phyloP scores from a whole-genome alignment of 2,329 filamentous ascomycete species.

The Fusarium sp. region DNA sequence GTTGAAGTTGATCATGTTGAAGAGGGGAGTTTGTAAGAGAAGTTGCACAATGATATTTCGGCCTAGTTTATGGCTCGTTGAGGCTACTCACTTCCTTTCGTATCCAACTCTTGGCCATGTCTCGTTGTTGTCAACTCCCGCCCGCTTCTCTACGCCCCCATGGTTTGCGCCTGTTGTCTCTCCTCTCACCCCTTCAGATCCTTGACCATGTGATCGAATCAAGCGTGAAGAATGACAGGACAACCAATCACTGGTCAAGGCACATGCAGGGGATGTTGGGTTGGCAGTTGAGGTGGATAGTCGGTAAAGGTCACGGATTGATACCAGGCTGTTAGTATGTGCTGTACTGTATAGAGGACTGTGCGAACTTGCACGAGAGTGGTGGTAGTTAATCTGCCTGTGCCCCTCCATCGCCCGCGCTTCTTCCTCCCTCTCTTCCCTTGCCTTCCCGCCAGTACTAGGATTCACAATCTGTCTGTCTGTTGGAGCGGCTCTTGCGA shows the following conservation, averaged over 20 bases:
- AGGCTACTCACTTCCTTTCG: not conserved
- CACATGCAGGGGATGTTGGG: constrained; percentile 19
- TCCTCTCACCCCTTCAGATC: constrained; percentile 24
- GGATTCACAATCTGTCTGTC: constrained; percentile 23
- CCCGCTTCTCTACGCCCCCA: constrained; percentile 8
- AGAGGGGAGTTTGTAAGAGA: not conserved
- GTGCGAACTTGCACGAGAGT: not conserved
- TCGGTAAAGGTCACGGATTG: constrained; percentile 21
- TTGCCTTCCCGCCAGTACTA: constrained; percentile 15
- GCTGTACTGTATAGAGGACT: constrained; percentile 25
- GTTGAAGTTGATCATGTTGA: not conserved
- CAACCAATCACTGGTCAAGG: constrained; percentile 23
- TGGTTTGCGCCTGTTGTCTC: constrained; percentile 14
- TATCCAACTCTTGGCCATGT: not conserved
- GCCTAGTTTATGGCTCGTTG: not conserved
- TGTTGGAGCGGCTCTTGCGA: constrained; percentile 27
- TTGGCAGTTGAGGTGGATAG: constrained; percentile 8
- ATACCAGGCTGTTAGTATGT: not conserved
- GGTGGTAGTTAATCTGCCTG: constrained; percentile 10
- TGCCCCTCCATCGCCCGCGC: constrained; percentile 17
- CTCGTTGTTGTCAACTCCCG: not conserved
- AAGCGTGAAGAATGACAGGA: constrained; percentile 9
- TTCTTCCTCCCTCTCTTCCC: constrained; percentile 12
- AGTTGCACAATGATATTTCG: not conserved
- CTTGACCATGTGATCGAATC: constrained; percentile 20